Evolutionary conservation across 768 basidiomycete genomes (phyloP).

Genomic region (Pleurotus djamor): DNA sequence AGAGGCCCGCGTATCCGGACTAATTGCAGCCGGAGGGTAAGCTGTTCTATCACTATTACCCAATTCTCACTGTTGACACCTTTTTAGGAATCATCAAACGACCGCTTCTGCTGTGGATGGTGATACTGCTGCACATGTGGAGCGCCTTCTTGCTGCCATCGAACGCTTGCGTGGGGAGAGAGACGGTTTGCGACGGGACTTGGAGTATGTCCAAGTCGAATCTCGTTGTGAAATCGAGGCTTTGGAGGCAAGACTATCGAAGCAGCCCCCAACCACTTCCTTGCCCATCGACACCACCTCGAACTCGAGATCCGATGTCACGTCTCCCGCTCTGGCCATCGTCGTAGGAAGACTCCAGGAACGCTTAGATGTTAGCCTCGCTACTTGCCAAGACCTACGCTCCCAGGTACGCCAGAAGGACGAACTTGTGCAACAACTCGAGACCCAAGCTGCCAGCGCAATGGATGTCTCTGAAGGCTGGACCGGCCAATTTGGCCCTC

Average conservation of each 20-base stretch:
- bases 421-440: not conserved
- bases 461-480: no score
- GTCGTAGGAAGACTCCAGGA: constrained; percentile 35
- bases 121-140: constrained; percentile 37
- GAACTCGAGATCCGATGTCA: not conserved
- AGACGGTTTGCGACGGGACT: constrained; percentile 56
- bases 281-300: not conserved
- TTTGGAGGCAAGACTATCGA: constrained; percentile 46
- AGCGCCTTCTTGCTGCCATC: constrained; percentile 57
- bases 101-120: constrained; percentile 16
- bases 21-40: constrained; percentile 12
- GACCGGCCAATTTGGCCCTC: no score
- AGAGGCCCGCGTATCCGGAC: constrained; percentile 13
- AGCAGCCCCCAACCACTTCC: not conserved
- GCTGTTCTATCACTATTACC: constrained; percentile 1
- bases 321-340: constrained; percentile 12
- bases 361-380: not conserved
- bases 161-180: constrained; percentile 69
- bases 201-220: constrained; percentile 71
- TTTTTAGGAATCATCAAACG: not conserved
- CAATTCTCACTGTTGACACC: no score
- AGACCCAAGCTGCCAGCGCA: not conserved
- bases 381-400: not conserved
- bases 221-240: constrained; percentile 62
- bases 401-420: constrained; percentile 4